Conservation (phyloP, 179 eudicot genomes). For the Amaranthus tricolor region DNA sequence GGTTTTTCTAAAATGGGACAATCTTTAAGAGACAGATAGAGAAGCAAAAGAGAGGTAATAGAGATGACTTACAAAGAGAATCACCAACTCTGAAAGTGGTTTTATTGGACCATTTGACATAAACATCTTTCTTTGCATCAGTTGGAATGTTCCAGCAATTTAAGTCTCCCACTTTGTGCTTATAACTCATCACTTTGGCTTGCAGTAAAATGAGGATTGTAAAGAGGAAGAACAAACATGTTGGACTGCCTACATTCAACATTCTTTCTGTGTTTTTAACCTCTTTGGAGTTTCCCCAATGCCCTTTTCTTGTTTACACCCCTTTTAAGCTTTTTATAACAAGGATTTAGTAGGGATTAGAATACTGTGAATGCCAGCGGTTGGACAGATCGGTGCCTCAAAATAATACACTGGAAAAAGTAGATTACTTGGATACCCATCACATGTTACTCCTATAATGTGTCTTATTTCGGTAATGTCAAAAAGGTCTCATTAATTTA, state of each 20-base stretch:
- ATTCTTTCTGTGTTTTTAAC: slow-evolving; percentile 11
- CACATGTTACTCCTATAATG: background rate
- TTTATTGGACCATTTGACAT: slow-evolving; percentile 57
- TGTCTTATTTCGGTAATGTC: background rate
- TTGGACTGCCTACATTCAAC: slow-evolving; percentile 24
- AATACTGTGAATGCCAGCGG: slow-evolving; percentile 27
- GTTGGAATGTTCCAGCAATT: slow-evolving; percentile 69
- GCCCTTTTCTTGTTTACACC: background rate
- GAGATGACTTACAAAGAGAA: slow-evolving; percentile 63
- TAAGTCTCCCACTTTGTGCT: slow-evolving; percentile 80
- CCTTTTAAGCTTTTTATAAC: background rate
- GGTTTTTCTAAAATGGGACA: too few species aligned
- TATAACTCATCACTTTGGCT: slow-evolving; percentile 38
- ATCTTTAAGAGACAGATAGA: too few species aligned
- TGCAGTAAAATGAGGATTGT: slow-evolving; percentile 44
- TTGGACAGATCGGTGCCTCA: slow-evolving; percentile 23
- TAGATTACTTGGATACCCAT: slow-evolving; percentile 24
- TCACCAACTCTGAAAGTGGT: slow-evolving; percentile 60
- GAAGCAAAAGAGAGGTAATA: background rate
- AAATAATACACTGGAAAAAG: slow-evolving; percentile 11
- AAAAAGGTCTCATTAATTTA: too few species aligned
- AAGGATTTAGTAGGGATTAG: slow-evolving; percentile 8
- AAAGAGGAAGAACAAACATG: slow-evolving; percentile 25
- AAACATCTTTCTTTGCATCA: slow-evolving; percentile 49
- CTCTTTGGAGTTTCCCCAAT: background rate